phyloP scores from a whole-genome alignment of 1,284 basidiomycete species.

The Singerocomus inundabilis region DNA sequence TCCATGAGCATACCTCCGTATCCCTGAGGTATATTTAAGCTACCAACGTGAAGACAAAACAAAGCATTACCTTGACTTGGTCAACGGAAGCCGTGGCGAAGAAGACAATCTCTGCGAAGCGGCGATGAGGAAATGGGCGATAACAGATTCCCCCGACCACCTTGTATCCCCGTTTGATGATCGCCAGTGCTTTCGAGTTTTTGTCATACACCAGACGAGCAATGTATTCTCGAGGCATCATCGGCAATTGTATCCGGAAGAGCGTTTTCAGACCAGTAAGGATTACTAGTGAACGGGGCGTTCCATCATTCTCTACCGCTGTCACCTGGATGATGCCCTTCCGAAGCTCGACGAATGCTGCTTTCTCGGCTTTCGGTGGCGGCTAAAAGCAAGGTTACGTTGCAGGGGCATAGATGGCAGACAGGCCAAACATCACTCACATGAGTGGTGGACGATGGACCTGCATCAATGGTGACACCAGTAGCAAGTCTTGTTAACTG shows the following conservation, averaged over 20 bases:
- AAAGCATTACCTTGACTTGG: slow-evolving; percentile 87
- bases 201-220: slow-evolving; percentile 92
- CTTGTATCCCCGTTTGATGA: slow-evolving; percentile 93
- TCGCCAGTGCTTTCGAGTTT: slow-evolving; percentile 90
- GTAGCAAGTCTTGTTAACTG: slow-evolving; percentile 72
- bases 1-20: slow-evolving; percentile 99
- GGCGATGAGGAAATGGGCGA: slow-evolving; percentile 91
- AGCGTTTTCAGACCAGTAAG: slow-evolving; percentile 94
- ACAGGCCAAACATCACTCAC: slow-evolving; percentile 36
- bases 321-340: slow-evolving; percentile 84
- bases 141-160: slow-evolving; percentile 99
- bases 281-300: slow-evolving; percentile 78
- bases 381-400: slow-evolving; percentile 38
- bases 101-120: slow-evolving; percentile 98
- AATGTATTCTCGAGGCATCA: slow-evolving; percentile 99
- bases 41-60: not conserved
- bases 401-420: not conserved
- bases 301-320: slow-evolving; percentile 82
- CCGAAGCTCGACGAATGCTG: slow-evolving; percentile 80
- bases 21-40: slow-evolving; percentile 53
- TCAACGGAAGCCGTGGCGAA: slow-evolving; percentile 97
- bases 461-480: slow-evolving; percentile 77
- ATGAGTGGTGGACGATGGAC: slow-evolving; percentile 45
- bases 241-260: slow-evolving; percentile 96
- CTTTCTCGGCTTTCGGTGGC: slow-evolving; percentile 63